Conservation (phyloP, 2,329 filamentous ascomycete genomes). For the Pseudogymnoascus sp. region DNA sequence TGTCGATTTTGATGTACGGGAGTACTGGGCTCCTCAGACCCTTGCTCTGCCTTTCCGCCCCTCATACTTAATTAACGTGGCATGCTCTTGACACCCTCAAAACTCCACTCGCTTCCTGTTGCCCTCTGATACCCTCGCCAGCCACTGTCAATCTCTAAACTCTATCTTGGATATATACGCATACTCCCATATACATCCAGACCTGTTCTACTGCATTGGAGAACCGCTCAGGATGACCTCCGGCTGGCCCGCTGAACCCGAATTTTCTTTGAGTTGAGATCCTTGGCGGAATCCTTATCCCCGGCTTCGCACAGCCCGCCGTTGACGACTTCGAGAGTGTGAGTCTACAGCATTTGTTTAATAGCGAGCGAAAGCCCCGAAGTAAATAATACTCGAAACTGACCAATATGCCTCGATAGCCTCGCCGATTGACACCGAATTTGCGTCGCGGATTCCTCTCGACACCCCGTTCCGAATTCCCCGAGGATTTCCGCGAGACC, state of each 20-base stretch:
- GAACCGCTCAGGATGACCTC: not conserved
- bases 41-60: not conserved
- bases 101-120: not conserved
- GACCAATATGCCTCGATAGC: not conserved
- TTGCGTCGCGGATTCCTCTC: not conserved
- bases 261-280: not conserved
- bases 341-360: not conserved
- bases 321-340: not conserved
- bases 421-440: not conserved
- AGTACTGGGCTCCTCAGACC: not conserved
- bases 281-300: not conserved
- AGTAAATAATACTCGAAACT: not conserved
- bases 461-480: not conserved
- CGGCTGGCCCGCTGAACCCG: not conserved
- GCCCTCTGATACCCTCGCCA: not conserved
- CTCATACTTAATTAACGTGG: constrained; percentile 6
- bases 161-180: not conserved
- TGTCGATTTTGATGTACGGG: not conserved
- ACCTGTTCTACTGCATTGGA: not conserved
- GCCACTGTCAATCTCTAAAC: not conserved
- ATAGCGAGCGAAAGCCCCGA: not conserved
- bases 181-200: not conserved
- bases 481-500: not conserved
- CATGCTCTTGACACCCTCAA: constrained; percentile 1
- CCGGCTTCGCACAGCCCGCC: not conserved